A percentile compares a stretch with the other conserved stretches of the same genome.
Evolutionary conservation across 495 filamentous ascomycete genomes (phyloP).

Genomic region (Talaromyces ruber): DNA sequence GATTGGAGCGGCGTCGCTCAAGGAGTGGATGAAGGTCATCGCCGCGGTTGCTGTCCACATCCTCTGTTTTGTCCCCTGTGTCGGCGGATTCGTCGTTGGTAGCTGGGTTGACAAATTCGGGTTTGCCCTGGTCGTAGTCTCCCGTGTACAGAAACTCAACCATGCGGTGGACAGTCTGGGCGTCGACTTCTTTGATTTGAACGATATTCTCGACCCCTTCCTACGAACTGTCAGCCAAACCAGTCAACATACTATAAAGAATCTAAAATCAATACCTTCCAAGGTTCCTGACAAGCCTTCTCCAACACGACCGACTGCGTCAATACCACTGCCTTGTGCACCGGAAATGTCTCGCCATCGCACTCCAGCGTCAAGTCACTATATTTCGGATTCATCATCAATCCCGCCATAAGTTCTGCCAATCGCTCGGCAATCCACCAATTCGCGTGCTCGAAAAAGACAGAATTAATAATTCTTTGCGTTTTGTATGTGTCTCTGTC

Average conservation of each 20-base stretch:
- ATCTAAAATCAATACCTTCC: not conserved
- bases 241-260: too few species aligned
- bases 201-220: not conserved
- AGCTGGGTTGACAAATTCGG: not conserved
- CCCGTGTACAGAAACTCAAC: not conserved
- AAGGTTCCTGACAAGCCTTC: not conserved
- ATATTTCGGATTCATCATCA: not conserved
- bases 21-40: not conserved
- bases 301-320: not conserved
- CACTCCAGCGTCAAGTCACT: constrained; percentile 3
- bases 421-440: not conserved
- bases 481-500: not conserved
- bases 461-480: not conserved
- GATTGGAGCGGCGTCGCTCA: not conserved
- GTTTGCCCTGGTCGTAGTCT: not conserved
- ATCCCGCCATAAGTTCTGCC: not conserved
- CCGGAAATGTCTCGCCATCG: not conserved
- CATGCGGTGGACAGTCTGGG: not conserved
- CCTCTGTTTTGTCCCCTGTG: not conserved
- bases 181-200: not conserved
- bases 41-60: not conserved
- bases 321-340: constrained; percentile 1
- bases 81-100: not conserved
- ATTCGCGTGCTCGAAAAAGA: not conserved
- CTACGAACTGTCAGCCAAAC: not conserved